Evolutionary conservation across 179 eudicot genomes (phyloP), one percentile per base, ranked within the genome.

Genomic region (Sideroxylon spinosum): DNA sequence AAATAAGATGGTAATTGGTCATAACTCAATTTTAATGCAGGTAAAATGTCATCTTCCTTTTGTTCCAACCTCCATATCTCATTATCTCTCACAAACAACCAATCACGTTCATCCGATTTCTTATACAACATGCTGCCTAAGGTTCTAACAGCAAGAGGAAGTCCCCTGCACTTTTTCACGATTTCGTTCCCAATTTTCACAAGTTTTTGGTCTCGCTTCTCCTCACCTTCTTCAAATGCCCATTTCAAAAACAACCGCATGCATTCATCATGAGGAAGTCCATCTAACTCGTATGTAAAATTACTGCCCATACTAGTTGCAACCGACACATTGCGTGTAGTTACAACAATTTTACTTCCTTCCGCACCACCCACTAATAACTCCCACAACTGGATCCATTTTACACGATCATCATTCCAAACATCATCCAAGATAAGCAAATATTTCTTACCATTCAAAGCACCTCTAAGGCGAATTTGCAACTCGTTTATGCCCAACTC

Each of bases 141-240:
- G n/a, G 62, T 70, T 57, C 76, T 74, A 9, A 78, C 78, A 59
- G 83, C 82, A 14, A 84, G 48, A 11, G 87, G 85, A 63, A 85
- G 23, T 11, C 85, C 87, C 29, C 44, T 48, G 52, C 87, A 80
- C 50, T 77, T 85, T 29, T 49, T 28, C 70, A 75, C 78, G 14
- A 82, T 80, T 1, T 79, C 32, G 76, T 22, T 37, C 14, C 85
- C 87, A n/a, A 80, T 77, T 4, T 65, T 59, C 13, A 66, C 22
- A 26, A 82, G 71, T 19, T 20, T 53, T n/a, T 78, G 82, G 65
- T 70, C 57, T 67, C 9, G 57, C 28, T 10, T 76, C 64, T 80
- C 81, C 14, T 82, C 83, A 1, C 52, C 79, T n/a, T 67, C 44
- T 22, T 32, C 65, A 65, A 77, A 78, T 1, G 78, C 70, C 20